Conservation (phyloP, 2,329 filamentous ascomycete species). For the Chaetothyriales sp. region DNA sequence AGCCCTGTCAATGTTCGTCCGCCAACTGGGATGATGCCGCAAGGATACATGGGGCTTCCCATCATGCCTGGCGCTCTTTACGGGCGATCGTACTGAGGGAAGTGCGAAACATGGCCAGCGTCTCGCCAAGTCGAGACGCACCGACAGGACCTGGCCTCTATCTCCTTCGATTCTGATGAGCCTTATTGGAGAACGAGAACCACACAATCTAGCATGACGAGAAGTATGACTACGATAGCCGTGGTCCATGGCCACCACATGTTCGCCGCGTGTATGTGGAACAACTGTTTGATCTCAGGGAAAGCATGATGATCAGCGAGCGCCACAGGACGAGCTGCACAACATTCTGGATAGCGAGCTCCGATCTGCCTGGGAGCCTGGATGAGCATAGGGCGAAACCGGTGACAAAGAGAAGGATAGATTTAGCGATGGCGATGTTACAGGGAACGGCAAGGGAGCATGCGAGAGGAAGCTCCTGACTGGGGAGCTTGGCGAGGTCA, state of each 20-base stretch:
- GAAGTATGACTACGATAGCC: neutral
- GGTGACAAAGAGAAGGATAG: neutral
- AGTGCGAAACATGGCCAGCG: neutral
- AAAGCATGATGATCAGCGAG: neutral
- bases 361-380: too few species aligned
- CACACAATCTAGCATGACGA: neutral
- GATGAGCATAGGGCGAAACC: neutral
- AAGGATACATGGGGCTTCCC: constrained; percentile 1
- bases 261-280: neutral
- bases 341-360: neutral
- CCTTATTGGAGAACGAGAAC: neutral
- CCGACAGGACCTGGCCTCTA: neutral
- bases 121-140: neutral
- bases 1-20: constrained; percentile 2
- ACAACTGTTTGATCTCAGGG: neutral
- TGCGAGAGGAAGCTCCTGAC: too few species aligned
- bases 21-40: neutral
- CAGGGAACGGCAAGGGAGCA: too few species aligned
- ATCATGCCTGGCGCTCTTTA: neutral
- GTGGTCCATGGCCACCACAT: neutral
- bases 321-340: neutral
- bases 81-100: neutral
- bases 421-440: too few species aligned
- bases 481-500: too few species aligned
- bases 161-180: neutral